Conservation (phyloP, 164 flowering plant species). For the Liriodendron chinense region DNA sequence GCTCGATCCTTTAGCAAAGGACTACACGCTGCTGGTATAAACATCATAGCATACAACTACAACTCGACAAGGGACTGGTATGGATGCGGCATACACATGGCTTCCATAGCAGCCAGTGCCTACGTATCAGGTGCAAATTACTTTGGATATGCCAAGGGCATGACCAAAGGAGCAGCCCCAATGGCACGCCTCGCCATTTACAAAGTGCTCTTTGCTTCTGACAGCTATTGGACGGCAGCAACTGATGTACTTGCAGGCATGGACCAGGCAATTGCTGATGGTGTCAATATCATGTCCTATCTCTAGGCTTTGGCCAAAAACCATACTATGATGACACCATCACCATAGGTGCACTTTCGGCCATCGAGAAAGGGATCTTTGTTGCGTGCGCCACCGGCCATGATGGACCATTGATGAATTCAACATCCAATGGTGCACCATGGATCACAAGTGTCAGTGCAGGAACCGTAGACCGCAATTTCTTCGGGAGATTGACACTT, state of each 20-base stretch:
- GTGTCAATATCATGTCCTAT: constrained; percentile 45
- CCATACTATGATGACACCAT: constrained; percentile 24
- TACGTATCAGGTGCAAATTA: constrained; percentile 28
- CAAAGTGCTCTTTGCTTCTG: constrained; percentile 25
- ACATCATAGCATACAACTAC: constrained; percentile 7
- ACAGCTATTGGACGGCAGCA: too few species aligned
- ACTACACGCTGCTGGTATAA: constrained; percentile 14
- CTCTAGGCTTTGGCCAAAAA: constrained; percentile 25
- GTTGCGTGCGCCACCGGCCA: too few species aligned
- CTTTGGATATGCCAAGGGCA: constrained; percentile 47
- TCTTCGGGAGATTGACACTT: constrained; percentile 14
- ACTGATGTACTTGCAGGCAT: constrained; percentile 38
- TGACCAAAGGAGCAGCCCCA: constrained; percentile 35
- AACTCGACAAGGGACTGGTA: constrained; percentile 35
- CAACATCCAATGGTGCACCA: constrained; percentile 51
- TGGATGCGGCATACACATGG: constrained; percentile 54
- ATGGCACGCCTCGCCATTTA: constrained; percentile 42
- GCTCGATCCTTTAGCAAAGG: constrained; percentile 41
- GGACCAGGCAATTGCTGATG: constrained; percentile 48
- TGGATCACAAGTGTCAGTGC: constrained; percentile 48
- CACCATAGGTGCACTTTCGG: constrained; percentile 40
- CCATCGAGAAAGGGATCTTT: constrained; percentile 42
- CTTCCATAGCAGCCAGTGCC: constrained; percentile 47
- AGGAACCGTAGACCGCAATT: constrained; percentile 27
- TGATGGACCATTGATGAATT: too few species aligned